Evolutionary conservation across 2,329 filamentous ascomycete species (phyloP).

Genomic region (Claviceps sorghi): DNA sequence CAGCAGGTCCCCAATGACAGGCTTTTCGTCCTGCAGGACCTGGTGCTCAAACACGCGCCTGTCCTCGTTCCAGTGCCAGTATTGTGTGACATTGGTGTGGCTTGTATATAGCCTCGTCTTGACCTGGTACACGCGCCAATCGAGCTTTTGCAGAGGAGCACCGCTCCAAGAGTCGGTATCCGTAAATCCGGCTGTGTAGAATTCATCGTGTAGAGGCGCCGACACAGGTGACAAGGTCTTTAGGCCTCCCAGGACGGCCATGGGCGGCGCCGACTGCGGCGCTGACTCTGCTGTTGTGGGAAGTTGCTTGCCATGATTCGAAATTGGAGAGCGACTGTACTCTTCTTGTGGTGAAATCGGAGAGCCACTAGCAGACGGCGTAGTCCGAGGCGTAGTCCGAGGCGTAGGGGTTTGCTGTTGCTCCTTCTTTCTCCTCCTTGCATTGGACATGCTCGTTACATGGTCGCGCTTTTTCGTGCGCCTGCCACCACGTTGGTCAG

Average conservation of each 20-base stretch:
- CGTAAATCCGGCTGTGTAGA: conserved; percentile 30
- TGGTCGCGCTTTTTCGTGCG: conserved; percentile 5
- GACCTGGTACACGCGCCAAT: conserved; percentile 39
- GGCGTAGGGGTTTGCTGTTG: conserved; percentile 17
- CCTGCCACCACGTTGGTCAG: conserved; percentile 9
- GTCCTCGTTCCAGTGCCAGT: conserved; percentile 36
- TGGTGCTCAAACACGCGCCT: conserved; percentile 36
- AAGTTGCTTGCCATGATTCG: not conserved
- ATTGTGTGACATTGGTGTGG: conserved; percentile 35
- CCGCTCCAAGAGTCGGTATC: conserved; percentile 36
- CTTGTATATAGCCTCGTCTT: conserved; percentile 33
- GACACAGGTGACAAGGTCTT: conserved; percentile 11
- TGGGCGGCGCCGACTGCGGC: not conserved
- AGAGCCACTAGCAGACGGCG: conserved; percentile 15
- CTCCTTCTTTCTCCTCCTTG: conserved; percentile 21
- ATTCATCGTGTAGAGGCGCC: conserved; percentile 18
- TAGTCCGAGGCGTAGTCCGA: conserved; percentile 14
- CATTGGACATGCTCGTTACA: conserved; percentile 8
- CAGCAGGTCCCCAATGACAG: conserved; percentile 34
- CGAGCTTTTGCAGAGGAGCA: conserved; percentile 28
- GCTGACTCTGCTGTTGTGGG: not conserved
- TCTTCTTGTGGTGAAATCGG: conserved; percentile 11
- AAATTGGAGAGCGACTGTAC: conserved; percentile 2
- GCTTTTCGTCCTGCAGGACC: conserved; percentile 30
- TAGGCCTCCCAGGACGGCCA: conserved; percentile 11